Evolutionary conservation across 805 yeast species (phyloP), one percentile per base, ranked within the genome.

Genomic region (Priceomyces carsonii): DNA sequence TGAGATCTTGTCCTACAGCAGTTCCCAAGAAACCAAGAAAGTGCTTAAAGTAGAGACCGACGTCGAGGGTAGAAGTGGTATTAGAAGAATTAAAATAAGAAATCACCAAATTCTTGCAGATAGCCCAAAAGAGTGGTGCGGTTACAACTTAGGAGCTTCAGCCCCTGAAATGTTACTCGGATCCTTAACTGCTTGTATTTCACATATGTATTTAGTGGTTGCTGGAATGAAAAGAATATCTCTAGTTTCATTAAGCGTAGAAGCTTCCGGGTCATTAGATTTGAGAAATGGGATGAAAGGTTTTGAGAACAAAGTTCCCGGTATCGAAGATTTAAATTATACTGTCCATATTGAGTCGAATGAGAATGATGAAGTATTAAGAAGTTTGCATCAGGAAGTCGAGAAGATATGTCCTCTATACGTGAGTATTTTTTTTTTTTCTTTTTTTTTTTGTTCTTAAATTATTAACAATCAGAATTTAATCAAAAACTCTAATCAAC

Each of bases 41-140:
- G 10, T 6, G 7, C 12, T 26, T 7, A 9, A 12, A 26, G 30
- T n/a, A 8, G n/a, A 21, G n/a, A 21, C 30, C 18, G 16, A 26
- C 15, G 18, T 14, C 12, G 30, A 26, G 15, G 30, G 30, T 9
- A 26, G 30, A 26, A 26, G 30, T 26, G 30, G 30, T 8, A 15
- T 26, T 6, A 26, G 30, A 10, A 26, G 30, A 16, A 26, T 26
- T 6, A 26, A 7, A 26, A 26, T 26, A 14, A 26, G 30, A 19
- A 15, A 26, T 26, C 30, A 26, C n/a, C 30, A 26, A 10, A 26
- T 26, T 5, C 13, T 26, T 26, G 30, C 30, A 5, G 30, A 26
- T 26, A 26, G 30, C n/a, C 30, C 30, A 5, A 24, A 24, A 12
- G 26, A 24, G 13, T 24, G 26, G 26, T 13, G 15, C 7, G 26